A percentile compares a stretch with the other conserved stretches of the same genome.
Evolutionary conservation across 2,329 filamentous ascomycete species (phyloP).

Genomic region (Chrysosphaeria jannelii): DNA sequence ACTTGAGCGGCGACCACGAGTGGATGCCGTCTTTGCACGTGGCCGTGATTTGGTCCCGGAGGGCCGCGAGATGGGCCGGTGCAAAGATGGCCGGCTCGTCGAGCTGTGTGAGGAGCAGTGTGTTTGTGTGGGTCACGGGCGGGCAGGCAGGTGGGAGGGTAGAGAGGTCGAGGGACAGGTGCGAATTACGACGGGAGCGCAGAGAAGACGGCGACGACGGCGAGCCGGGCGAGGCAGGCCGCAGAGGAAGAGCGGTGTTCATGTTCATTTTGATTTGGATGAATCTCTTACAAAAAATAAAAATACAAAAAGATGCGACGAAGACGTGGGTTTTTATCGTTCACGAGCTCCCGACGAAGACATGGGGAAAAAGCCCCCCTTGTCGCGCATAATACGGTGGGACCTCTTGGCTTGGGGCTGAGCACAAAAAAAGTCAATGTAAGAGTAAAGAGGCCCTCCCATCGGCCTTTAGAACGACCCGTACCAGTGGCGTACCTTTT

Average conservation of each 20-base stretch:
- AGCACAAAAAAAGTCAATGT: too few relatives aligned
- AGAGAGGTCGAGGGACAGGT: slow-evolving; percentile 43
- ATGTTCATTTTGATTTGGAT: too few relatives aligned
- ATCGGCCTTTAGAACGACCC: too few relatives aligned
- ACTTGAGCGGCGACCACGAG: slow-evolving; percentile 54
- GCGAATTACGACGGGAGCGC: slow-evolving; percentile 8
- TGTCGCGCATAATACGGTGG: too few relatives aligned
- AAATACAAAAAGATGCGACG: too few relatives aligned
- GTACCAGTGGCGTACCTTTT: not conserved
- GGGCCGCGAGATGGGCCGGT: slow-evolving; percentile 40
- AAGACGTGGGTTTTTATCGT: too few relatives aligned
- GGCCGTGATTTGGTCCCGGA: slow-evolving; percentile 37
- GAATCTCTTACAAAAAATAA: too few relatives aligned
- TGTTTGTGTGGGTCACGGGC: slow-evolving; percentile 42
- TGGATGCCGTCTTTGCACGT: slow-evolving; percentile 32
- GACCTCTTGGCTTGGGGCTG: too few relatives aligned
- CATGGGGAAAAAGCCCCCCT: too few relatives aligned
- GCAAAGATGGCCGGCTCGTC: slow-evolving; percentile 43
- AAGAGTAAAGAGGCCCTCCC: too few relatives aligned
- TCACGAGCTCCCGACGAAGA: too few relatives aligned
- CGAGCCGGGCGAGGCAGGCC: slow-evolving; percentile 1
- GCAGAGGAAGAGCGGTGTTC: slow-evolving; percentile 1
- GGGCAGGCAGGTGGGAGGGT: slow-evolving; percentile 19
- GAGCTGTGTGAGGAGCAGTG: slow-evolving; percentile 59
- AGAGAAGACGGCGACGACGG: slow-evolving; percentile 13